Evolutionary conservation across 1,284 basidiomycete species (phyloP).

Genomic region (Farysia itapuensis): DNA sequence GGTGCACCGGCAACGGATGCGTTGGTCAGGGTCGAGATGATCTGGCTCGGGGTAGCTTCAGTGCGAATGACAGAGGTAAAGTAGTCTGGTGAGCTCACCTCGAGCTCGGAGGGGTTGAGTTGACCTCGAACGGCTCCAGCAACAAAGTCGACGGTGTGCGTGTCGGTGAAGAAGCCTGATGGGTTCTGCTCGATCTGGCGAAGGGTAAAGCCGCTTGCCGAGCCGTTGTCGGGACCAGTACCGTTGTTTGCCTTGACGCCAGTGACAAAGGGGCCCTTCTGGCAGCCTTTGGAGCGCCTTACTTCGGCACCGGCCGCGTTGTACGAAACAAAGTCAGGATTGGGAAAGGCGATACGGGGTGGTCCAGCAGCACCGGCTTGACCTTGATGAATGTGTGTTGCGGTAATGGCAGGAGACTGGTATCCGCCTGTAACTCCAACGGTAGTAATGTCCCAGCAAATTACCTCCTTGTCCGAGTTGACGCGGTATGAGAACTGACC

Average conservation of each 20-base stretch:
- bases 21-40: no score
- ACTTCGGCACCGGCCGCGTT: not conserved
- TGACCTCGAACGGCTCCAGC: constrained; percentile 26
- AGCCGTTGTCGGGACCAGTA: constrained; percentile 23
- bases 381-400: constrained; percentile 26
- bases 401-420: constrained; percentile 18
- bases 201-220: constrained; percentile 24
- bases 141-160: constrained; percentile 8
- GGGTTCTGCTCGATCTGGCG: constrained; percentile 13
- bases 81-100: no score
- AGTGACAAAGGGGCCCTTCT: constrained; percentile 4
- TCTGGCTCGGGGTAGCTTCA: no score
- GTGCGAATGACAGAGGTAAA: no score
- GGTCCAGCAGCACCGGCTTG: constrained; percentile 7
- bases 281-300: not conserved
- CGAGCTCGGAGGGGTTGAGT: no score
- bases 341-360: constrained; percentile 18
- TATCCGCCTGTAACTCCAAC: constrained; percentile 19
- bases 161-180: constrained; percentile 11
- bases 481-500: not conserved
- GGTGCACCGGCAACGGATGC: no score
- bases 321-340: constrained; percentile 4
- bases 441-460: not conserved
- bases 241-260: constrained; percentile 6
- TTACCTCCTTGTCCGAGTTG: not conserved